Conservation (phyloP, 75 land plant species). For the Picea glauca region DNA sequence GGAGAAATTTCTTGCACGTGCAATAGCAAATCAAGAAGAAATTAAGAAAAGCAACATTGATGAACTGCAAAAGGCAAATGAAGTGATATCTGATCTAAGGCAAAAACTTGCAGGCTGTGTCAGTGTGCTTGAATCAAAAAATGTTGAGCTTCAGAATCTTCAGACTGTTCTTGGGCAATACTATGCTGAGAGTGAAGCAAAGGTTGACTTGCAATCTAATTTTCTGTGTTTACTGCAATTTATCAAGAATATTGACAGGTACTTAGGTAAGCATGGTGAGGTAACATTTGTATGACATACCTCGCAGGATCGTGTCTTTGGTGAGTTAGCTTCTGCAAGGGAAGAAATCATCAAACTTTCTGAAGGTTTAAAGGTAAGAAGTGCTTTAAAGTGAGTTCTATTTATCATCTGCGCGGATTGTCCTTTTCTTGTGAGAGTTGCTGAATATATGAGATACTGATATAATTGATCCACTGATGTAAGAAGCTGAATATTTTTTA, state of each 20-base stretch:
- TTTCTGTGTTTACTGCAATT: not conserved
- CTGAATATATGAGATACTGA: not conserved
- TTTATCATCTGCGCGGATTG: not conserved
- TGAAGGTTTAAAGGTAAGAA: slow-evolving; percentile 56
- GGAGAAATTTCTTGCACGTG: slow-evolving; percentile 72
- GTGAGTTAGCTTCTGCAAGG: slow-evolving; percentile 61
- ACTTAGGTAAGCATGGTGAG: not conserved
- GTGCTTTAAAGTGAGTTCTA: not conserved
- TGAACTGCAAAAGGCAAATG: slow-evolving; percentile 59
- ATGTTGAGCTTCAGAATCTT: slow-evolving; percentile 86
- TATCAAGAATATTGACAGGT: not conserved
- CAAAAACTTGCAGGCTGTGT: slow-evolving; percentile 59
- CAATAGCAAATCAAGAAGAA: slow-evolving; percentile 61
- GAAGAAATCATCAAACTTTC: slow-evolving; percentile 67
- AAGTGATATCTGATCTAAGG: slow-evolving; percentile 52
- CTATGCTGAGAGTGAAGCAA: slow-evolving; percentile 97
- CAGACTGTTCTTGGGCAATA: slow-evolving; percentile 97
- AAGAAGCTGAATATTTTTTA: not conserved
- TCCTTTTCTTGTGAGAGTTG: not conserved
- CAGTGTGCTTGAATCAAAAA: slow-evolving; percentile 65
- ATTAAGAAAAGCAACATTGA: slow-evolving; percentile 29
- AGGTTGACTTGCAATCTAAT: slow-evolving; percentile 42
- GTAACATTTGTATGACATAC: slow-evolving; percentile 1
- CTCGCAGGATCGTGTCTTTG: slow-evolving; percentile 66
- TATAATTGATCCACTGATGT: not conserved